phyloP scores from a whole-genome alignment of 495 filamentous ascomycete genomes.

The Penicillium ucsense region DNA sequence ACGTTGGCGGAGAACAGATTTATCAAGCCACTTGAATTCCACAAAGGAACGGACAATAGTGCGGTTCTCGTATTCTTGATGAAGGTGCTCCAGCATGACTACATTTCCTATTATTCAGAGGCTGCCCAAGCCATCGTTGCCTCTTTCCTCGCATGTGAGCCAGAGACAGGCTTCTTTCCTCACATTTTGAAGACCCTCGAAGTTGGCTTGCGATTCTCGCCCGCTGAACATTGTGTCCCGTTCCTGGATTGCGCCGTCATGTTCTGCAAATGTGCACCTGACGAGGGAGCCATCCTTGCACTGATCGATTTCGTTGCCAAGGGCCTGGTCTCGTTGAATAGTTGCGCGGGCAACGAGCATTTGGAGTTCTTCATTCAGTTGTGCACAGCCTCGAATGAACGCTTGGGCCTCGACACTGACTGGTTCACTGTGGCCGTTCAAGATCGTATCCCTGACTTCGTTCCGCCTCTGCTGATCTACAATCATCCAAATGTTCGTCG shows the following conservation, averaged over 20 bases:
- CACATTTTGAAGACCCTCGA: constrained; percentile 39
- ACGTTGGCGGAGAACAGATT: constrained; percentile 29
- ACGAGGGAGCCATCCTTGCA: constrained; percentile 24
- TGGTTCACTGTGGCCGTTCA: constrained; percentile 38
- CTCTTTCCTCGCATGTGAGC: constrained; percentile 37
- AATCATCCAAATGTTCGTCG: constrained; percentile 44
- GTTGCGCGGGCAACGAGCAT: constrained; percentile 48
- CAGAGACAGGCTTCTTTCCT: constrained; percentile 27
- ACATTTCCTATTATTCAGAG: constrained; percentile 13
- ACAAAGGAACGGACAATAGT: constrained; percentile 20
- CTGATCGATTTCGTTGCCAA: constrained; percentile 43
- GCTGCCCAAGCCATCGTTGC: constrained; percentile 27
- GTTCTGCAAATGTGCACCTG: constrained; percentile 38
- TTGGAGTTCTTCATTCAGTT: constrained; percentile 47
- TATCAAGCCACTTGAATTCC: constrained; percentile 19
- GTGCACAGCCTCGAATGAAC: constrained; percentile 29
- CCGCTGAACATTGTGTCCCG: constrained; percentile 44
- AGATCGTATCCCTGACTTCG: constrained; percentile 53
- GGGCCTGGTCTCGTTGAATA: constrained; percentile 47
- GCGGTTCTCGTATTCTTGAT: constrained; percentile 28
- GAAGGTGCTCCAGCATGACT: constrained; percentile 33
- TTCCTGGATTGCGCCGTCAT: constrained; percentile 40
- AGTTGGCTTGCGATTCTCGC: constrained; percentile 44
- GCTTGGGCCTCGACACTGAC: constrained; percentile 18
- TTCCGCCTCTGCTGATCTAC: constrained; percentile 57